Conservation (phyloP, 129 eudicot species). For the Chrysanthemum lavandulifolium region DNA sequence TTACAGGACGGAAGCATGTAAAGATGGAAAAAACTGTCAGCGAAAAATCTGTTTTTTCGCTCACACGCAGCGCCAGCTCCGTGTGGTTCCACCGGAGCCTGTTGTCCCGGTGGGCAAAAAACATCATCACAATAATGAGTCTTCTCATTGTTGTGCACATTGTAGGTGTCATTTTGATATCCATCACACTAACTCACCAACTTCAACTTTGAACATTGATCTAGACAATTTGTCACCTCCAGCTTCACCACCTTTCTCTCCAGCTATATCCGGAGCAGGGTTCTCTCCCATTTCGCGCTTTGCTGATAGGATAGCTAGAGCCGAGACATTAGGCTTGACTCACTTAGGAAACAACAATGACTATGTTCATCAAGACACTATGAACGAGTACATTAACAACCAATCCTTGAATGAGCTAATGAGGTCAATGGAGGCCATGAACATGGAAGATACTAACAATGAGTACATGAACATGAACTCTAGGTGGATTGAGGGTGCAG, state of each 20-base stretch:
- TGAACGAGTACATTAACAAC: constrained; percentile 17
- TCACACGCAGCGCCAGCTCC: constrained; percentile 42
- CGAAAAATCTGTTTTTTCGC: constrained; percentile 46
- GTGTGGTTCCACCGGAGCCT: constrained; percentile 19
- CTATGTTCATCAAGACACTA: neutral
- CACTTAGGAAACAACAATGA: constrained; percentile 3
- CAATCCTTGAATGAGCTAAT: constrained; percentile 20
- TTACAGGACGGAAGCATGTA: constrained; percentile 43
- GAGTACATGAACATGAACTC: constrained; percentile 17
- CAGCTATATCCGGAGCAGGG: constrained; percentile 30
- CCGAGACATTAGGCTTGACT: constrained; percentile 21
- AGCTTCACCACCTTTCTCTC: constrained; percentile 46
- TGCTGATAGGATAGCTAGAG: constrained; percentile 20
- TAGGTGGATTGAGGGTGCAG: constrained; percentile 16
- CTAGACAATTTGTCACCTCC: constrained; percentile 50
- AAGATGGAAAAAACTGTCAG: constrained; percentile 37
- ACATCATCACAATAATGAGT: neutral
- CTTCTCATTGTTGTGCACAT: constrained; percentile 26
- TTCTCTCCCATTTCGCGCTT: constrained; percentile 30
- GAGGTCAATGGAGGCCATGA: constrained; percentile 33
- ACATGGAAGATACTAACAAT: constrained; percentile 21
- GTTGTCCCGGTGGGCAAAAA: constrained; percentile 10
- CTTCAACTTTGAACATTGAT: constrained; percentile 30
- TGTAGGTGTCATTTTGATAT: constrained; percentile 28
- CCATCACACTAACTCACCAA: constrained; percentile 27